phyloP scores from a whole-genome alignment of 805 yeast species.

The Barnettozyma siamensis region DNA sequence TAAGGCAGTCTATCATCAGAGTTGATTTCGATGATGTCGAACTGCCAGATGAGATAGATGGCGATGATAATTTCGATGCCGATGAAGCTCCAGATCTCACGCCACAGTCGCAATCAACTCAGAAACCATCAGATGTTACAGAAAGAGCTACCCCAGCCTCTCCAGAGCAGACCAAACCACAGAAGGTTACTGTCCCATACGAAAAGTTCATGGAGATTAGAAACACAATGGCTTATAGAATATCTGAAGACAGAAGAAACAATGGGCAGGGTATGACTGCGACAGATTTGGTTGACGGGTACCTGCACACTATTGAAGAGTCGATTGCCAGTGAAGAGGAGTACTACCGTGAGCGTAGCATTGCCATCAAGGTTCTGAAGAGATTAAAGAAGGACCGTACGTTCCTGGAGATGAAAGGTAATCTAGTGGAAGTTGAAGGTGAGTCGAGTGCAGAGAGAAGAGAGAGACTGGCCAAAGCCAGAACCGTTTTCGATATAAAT shows the following conservation, averaged over 20 bases:
- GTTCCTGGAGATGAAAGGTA: constrained; percentile 59
- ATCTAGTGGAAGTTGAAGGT: constrained; percentile 22
- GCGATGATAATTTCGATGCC: constrained; percentile 12
- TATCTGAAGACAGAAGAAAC: constrained; percentile 49
- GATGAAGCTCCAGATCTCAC: constrained; percentile 8
- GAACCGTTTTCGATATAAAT: constrained; percentile 39
- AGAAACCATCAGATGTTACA: constrained; percentile 1
- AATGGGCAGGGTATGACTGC: constrained; percentile 60
- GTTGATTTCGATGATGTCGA: constrained; percentile 93
- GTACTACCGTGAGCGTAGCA: constrained; percentile 60
- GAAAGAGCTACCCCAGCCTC: neutral
- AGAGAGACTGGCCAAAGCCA: constrained; percentile 22
- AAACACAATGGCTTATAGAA: constrained; percentile 66
- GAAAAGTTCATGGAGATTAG: constrained; percentile 84
- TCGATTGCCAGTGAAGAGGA: constrained; percentile 65
- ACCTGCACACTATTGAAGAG: constrained; percentile 66
- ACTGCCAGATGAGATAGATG: constrained; percentile 42
- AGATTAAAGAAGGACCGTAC: constrained; percentile 81
- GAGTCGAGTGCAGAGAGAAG: constrained; percentile 23
- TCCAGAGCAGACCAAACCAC: constrained; percentile 17
- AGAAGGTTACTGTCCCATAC: constrained; percentile 59
- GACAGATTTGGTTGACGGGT: constrained; percentile 72
- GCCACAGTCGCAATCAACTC: neutral
- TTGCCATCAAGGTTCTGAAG: constrained; percentile 75
- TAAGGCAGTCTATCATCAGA: constrained; percentile 86